A percentile compares a stretch with the other conserved stretches of the same genome.
Evolutionary conservation across 129 eudicot species (phyloP).

Genomic region (Flaveria linearis): DNA sequence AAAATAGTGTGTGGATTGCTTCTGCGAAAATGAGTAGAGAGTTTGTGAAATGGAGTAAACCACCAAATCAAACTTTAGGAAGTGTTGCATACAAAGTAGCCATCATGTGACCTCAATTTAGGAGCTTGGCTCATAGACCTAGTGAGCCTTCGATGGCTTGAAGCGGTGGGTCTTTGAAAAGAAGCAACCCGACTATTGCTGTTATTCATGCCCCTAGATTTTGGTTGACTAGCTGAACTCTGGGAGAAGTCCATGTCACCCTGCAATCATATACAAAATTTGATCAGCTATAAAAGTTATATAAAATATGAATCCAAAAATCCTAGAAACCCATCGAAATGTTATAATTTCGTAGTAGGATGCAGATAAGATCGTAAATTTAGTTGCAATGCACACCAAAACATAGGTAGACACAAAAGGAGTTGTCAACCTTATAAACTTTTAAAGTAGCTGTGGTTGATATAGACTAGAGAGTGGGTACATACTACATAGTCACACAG

Average conservation of each 20-base stretch:
- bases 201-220: constrained; percentile 33
- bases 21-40: not conserved
- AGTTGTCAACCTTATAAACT: not conserved
- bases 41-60: constrained; percentile 1
- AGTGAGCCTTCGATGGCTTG: constrained; percentile 50
- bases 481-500: not conserved
- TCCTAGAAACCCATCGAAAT: not conserved
- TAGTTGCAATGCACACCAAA: not conserved
- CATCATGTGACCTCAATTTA: constrained; percentile 61
- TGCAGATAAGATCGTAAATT: not conserved
- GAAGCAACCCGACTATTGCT: constrained; percentile 40
- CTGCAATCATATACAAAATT: constrained; percentile 36
- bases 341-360: not conserved
- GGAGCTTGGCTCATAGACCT: constrained; percentile 75
- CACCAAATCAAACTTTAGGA: constrained; percentile 1
- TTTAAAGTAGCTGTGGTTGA: constrained; percentile 10
- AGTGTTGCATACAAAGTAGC: constrained; percentile 60
- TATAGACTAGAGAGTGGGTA: constrained; percentile 4
- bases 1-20: not conserved
- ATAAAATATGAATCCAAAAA: constrained; percentile 16
- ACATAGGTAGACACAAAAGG: not conserved
- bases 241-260: constrained; percentile 57
- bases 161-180: constrained; percentile 45
- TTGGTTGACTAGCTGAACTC: constrained; percentile 37
- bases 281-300: not conserved